phyloP scores from a whole-genome alignment of 2,329 filamentous ascomycete genomes.

The Aspergillus novofumigatus region DNA sequence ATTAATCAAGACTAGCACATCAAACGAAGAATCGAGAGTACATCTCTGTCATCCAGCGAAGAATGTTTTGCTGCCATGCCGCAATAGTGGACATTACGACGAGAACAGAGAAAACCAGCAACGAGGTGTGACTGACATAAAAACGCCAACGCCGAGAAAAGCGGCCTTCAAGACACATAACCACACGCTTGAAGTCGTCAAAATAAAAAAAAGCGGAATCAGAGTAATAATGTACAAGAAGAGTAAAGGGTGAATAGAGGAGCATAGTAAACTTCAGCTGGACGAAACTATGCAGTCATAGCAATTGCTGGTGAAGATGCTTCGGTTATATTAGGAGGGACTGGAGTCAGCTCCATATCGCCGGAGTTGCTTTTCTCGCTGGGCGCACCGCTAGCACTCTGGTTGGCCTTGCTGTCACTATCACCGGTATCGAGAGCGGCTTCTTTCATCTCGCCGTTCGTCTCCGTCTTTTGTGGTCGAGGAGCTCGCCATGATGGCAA shows the following conservation, averaged over 20 bases:
- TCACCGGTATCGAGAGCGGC: slow-evolving; percentile 53
- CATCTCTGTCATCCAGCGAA: background rate
- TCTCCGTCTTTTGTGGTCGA: slow-evolving; percentile 40
- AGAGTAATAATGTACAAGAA: slow-evolving; percentile 25
- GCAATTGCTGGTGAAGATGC: slow-evolving; percentile 49
- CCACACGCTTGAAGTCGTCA: slow-evolving; percentile 1
- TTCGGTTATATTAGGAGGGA: slow-evolving; percentile 45
- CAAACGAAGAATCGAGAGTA: background rate
- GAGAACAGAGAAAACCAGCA: background rate
- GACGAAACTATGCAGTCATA: slow-evolving; percentile 31
- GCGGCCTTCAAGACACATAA: slow-evolving; percentile 1
- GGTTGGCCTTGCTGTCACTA: slow-evolving; percentile 55
- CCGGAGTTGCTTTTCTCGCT: slow-evolving; percentile 59
- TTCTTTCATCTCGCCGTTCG: slow-evolving; percentile 57
- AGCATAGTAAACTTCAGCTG: background rate
- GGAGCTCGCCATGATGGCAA: slow-evolving; percentile 74
- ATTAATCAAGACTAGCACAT: background rate
- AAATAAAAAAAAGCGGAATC: slow-evolving; percentile 6
- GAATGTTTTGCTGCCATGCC: background rate
- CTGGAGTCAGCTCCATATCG: slow-evolving; percentile 44
- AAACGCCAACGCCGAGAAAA: slow-evolving; percentile 3
- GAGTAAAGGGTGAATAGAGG: background rate
- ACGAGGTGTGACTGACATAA: background rate
- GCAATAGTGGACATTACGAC: background rate
- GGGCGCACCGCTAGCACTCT: slow-evolving; percentile 52